Percentiles rank a stretch among this genome's conserved stretches.
These are phyloP conservation scores for Phytopythium helicoides DNA, from an alignment of 352 stramenopile genomes.

Conservation along the genomic window DNA sequence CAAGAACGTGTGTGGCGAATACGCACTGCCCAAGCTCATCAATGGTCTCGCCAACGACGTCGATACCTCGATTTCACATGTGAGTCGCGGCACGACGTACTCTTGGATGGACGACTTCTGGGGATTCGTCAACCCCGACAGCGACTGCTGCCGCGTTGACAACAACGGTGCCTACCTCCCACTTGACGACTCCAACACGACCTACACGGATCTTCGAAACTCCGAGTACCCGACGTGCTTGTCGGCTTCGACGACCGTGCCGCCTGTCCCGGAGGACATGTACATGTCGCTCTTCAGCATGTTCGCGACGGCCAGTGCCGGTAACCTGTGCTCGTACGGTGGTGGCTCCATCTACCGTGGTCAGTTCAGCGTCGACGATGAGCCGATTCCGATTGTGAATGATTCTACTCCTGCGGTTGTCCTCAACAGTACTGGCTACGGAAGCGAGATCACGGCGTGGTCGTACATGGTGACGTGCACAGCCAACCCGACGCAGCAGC, in stretches of 20 bases:
- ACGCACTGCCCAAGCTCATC: constrained; percentile 56
- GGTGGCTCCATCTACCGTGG: constrained; percentile 67
- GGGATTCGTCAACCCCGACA: constrained; percentile 59
- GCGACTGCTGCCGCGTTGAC: constrained; percentile 60
- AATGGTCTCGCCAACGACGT: constrained; percentile 49
- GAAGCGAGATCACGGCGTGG: too few species aligned
- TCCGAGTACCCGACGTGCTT: constrained; percentile 33
- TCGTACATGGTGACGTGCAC: too few species aligned
- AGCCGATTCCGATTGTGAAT: constrained; percentile 49
- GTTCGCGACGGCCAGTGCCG: constrained; percentile 61
- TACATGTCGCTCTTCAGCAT: constrained; percentile 81
- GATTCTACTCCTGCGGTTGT: too few species aligned
- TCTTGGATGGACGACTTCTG: constrained; percentile 74
- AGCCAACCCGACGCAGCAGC: too few species aligned
- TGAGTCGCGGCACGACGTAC: constrained; percentile 53
- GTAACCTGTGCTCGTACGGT: constrained; percentile 58
- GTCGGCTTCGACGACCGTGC: constrained; percentile 24
- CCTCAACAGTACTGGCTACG: too few species aligned
- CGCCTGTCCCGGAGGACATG: constrained; percentile 41
- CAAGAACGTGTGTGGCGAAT: constrained; percentile 52
- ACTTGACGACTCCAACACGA: constrained; percentile 39
- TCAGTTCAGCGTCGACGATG: constrained; percentile 56
- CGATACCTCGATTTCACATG: constrained; percentile 40
- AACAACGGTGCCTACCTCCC: constrained; percentile 38
- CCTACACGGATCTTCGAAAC: constrained; percentile 37